Conservation (phyloP, 148 eudicot species). For the Silene latifolia region DNA sequence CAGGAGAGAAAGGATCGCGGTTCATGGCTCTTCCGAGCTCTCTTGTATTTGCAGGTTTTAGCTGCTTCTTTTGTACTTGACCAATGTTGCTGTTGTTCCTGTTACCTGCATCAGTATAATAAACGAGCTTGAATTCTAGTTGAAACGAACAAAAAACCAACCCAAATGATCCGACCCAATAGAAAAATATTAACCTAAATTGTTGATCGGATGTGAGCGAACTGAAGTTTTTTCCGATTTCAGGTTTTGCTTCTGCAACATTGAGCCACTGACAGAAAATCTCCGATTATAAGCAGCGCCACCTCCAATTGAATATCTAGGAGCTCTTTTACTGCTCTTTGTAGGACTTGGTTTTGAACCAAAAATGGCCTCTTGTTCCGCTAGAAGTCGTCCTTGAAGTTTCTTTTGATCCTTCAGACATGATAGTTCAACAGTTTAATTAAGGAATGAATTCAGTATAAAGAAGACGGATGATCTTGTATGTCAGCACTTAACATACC, state of each 20-base stretch:
- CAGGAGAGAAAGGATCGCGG: slow-evolving; percentile 50
- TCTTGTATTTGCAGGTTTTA: slow-evolving; percentile 25
- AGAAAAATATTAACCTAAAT: slow-evolving; percentile 28
- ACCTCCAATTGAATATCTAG: slow-evolving; percentile 42
- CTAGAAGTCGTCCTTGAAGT: slow-evolving; percentile 69
- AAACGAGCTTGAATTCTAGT: not conserved
- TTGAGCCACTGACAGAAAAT: slow-evolving; percentile 44
- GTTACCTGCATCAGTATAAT: slow-evolving; percentile 42
- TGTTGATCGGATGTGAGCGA: slow-evolving; percentile 34
- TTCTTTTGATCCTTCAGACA: slow-evolving; percentile 61
- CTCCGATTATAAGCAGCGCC: slow-evolving; percentile 34
- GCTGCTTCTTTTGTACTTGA: slow-evolving; percentile 30
- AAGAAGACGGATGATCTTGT: not conserved
- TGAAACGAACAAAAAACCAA: not conserved
- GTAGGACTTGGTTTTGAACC: slow-evolving; percentile 89
- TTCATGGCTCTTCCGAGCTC: slow-evolving; percentile 15
- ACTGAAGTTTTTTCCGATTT: slow-evolving; percentile 33
- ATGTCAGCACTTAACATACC: slow-evolving; percentile 28
- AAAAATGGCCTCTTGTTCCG: slow-evolving; percentile 71
- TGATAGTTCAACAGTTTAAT: slow-evolving; percentile 7
- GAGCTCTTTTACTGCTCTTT: slow-evolving; percentile 52
- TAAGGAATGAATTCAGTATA: not conserved
- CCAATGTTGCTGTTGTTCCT: slow-evolving; percentile 22
- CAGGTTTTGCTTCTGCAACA: slow-evolving; percentile 39
- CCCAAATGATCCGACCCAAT: not conserved